Percentiles rank a stretch among this genome's conserved stretches.
phyloP scores from a whole-genome alignment of 139 green algal species.

The Dunaliella primolecta region DNA sequence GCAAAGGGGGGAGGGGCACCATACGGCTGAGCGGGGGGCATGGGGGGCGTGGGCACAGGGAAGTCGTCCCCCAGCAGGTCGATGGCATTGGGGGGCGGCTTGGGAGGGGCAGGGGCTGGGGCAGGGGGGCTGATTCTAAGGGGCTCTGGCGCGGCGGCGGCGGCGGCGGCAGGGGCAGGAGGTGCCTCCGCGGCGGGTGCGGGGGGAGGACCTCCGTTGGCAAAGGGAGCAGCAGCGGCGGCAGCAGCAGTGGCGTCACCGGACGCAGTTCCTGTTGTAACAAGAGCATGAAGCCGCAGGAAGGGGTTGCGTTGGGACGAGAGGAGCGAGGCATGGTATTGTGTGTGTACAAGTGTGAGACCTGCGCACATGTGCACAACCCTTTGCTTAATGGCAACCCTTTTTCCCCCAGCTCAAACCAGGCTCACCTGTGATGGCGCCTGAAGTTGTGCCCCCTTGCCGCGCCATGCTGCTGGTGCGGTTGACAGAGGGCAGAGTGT shows the following conservation, averaged over 20 bases:
- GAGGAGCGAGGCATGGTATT: too few species aligned
- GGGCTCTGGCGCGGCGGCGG: not conserved
- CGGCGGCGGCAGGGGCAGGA: not conserved
- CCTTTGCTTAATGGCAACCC: too few species aligned
- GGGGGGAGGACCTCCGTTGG: not conserved
- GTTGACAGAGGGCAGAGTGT: not conserved
- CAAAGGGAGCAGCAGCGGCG: too few species aligned
- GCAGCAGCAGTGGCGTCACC: not conserved
- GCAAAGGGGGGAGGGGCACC: not conserved
- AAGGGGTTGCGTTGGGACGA: too few species aligned
- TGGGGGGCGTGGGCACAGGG: not conserved
- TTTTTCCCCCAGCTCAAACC: too few species aligned
- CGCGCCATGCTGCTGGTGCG: conserved; percentile 13
- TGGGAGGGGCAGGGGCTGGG: not conserved
- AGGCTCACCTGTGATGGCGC: conserved; percentile 13
- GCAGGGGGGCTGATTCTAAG: not conserved
- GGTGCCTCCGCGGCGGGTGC: not conserved
- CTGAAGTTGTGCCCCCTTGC: conserved; percentile 12
- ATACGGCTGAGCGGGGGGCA: not conserved
- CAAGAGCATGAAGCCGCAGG: not conserved
- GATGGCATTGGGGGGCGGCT: not conserved
- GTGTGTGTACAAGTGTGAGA: too few species aligned
- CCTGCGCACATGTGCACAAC: too few species aligned
- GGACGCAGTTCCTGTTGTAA: not conserved
- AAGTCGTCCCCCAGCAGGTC: conserved; percentile 20